Conservation (phyloP, 2,329 filamentous ascomycete genomes). For the Diaporthe ilicicola region DNA sequence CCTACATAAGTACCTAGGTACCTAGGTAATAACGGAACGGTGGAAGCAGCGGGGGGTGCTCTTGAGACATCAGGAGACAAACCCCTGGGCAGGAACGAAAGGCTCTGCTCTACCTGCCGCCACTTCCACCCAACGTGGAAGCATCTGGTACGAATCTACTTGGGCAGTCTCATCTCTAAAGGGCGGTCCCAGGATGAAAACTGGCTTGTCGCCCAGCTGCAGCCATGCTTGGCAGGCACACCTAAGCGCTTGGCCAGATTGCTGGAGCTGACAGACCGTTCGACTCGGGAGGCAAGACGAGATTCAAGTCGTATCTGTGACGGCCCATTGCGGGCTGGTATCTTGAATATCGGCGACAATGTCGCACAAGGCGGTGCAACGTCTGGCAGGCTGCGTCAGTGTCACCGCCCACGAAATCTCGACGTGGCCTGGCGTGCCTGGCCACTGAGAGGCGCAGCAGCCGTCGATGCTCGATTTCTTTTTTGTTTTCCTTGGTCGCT, state of each 20-base stretch:
- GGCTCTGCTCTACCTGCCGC: not conserved
- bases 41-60: not conserved
- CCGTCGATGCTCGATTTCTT: not conserved
- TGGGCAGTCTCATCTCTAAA: no score
- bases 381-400: not conserved
- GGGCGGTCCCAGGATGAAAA: no score
- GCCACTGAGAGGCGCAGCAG: not conserved
- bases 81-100: not conserved
- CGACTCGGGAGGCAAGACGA: not conserved
- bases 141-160: not conserved
- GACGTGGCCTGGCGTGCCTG: not conserved
- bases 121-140: not conserved
- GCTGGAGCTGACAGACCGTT: not conserved
- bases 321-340: not conserved
- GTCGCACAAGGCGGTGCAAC: constrained; percentile 1
- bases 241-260: not conserved
- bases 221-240: not conserved
- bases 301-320: not conserved
- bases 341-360: not conserved
- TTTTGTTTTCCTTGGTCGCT: not conserved
- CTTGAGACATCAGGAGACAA: not conserved
- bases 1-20: no score
- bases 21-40: not conserved
- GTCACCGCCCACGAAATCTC: not conserved
- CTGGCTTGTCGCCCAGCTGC: not conserved